Conservation (phyloP, 768 basidiomycete genomes). For the Xerocomus spinulosus region DNA sequence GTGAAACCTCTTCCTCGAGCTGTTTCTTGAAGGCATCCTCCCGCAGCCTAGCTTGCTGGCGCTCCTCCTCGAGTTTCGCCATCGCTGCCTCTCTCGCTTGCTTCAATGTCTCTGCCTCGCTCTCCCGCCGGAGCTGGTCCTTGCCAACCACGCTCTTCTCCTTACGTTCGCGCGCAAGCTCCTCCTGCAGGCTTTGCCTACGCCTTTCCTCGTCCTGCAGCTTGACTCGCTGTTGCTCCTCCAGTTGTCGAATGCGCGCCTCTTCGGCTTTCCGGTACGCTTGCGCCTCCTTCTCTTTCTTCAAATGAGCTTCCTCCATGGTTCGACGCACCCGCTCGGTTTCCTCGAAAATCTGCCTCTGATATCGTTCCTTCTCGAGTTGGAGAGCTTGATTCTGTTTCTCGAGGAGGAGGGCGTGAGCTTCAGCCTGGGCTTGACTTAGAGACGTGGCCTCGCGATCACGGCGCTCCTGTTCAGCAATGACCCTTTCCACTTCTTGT, state of each 20-base stretch:
- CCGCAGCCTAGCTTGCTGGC: constrained; percentile 18
- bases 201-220: constrained; percentile 29
- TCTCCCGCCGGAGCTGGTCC: constrained; percentile 18
- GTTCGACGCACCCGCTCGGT: constrained; percentile 22
- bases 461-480: constrained; percentile 24
- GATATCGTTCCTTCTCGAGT: constrained; percentile 23
- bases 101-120: constrained; percentile 19
- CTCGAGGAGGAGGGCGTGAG: constrained; percentile 22
- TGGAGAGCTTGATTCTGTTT: constrained; percentile 19
- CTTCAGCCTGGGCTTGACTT: constrained; percentile 25
- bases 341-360: constrained; percentile 24
- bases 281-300: constrained; percentile 22
- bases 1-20: constrained; percentile 26
- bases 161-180: constrained; percentile 22
- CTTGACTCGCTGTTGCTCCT: constrained; percentile 26
- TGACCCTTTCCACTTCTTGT: constrained; percentile 21
- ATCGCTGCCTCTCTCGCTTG: constrained; percentile 17
- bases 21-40: constrained; percentile 23
- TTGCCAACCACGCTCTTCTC: constrained; percentile 12
- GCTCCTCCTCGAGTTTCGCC: constrained; percentile 26
- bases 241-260: constrained; percentile 21
- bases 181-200: constrained; percentile 21
- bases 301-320: constrained; percentile 23
- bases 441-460: constrained; percentile 22
- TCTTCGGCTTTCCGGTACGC: constrained; percentile 21